Base-by-base conservation (phyloP, 495 filamentous ascomycete species). In the Hypoxylon fuscum region DNA sequence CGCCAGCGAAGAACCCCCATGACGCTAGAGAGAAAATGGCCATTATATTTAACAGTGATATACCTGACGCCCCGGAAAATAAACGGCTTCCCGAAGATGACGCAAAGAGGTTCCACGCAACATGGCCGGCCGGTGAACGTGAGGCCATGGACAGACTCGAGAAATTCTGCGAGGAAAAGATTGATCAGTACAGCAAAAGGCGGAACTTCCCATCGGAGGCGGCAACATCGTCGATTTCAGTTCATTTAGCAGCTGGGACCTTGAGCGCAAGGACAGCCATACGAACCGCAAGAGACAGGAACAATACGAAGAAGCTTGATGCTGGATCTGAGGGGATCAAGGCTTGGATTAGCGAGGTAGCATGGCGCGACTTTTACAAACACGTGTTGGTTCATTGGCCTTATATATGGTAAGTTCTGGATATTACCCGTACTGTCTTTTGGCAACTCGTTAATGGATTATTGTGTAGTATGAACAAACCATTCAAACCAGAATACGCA, bases 281-380 rank as follows among this genome's bases (percentile, higher is more conserved):
- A 5, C 70, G 79, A 2, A 77, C 75, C 20, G 92, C 93, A 1
- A 80, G 85, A 45, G 81, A 86, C 50, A 75, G 77, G 22, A 96
- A 96, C 68, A 85, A 69, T 8, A 87, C 83, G 6, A 85, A 86
- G 51, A 86, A 81, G 15, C 79, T 97, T 0, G 87, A 93, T 59
- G 83, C 84, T 2, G 89, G 90, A 0, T 79, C 85, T 27, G 64
- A 79, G 14, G 91, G 92, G 0, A 89, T 91, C 31, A 75, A 80
- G 45, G 76, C 81, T 2, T 97, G 92, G 92, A 94, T 96, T 57
- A 87, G 87, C 48, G 93, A 96, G 70, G 81, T 97, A 0, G 93
- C 91, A 1, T 96, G 93, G 93, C 80, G 93, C 7, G 93, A 97
- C 66, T 97, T 97, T 69, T 97, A 97, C 74, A 90, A 89, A 59